phyloP scores from a whole-genome alignment of 2,329 filamentous ascomycete species.

The Beauveria pseudobassiana region DNA sequence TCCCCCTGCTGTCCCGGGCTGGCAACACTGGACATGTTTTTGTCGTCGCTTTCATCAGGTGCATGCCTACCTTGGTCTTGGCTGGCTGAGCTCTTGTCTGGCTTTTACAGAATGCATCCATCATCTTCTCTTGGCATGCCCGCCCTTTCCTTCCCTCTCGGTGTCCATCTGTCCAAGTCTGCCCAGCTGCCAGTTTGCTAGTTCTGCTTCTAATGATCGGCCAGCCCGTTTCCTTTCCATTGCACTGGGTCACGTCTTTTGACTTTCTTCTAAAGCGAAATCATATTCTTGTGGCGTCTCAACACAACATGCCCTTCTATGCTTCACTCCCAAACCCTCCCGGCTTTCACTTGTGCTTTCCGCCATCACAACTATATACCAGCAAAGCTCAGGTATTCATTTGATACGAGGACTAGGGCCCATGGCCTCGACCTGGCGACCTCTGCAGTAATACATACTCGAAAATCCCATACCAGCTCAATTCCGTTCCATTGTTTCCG shows the following conservation, averaged over 20 bases:
- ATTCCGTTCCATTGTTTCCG: conserved; percentile 3
- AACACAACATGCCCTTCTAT: background rate
- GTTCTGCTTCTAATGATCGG: background rate
- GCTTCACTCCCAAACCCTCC: background rate
- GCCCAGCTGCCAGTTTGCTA: background rate
- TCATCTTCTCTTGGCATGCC: background rate
- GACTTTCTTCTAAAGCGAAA: background rate
- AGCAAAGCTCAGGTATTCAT: background rate
- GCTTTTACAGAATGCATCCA: background rate
- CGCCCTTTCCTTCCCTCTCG: background rate
- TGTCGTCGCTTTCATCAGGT: background rate
- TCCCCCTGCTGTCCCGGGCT: background rate
- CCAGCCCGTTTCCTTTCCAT: background rate
- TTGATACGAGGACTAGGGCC: background rate
- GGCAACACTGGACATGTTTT: background rate
- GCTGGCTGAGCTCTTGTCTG: background rate
- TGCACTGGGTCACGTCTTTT: background rate
- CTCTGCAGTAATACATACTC: background rate
- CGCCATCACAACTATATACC: background rate
- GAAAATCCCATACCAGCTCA: background rate
- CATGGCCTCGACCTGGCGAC: background rate
- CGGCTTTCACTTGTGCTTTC: background rate
- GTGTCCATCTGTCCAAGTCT: background rate
- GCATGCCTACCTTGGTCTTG: background rate
- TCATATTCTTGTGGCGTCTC: background rate